Evolutionary conservation across 352 stramenopile genomes (phyloP), one percentile per base, ranked within the genome.

Genomic region (Peronosclerospora sorghi): DNA sequence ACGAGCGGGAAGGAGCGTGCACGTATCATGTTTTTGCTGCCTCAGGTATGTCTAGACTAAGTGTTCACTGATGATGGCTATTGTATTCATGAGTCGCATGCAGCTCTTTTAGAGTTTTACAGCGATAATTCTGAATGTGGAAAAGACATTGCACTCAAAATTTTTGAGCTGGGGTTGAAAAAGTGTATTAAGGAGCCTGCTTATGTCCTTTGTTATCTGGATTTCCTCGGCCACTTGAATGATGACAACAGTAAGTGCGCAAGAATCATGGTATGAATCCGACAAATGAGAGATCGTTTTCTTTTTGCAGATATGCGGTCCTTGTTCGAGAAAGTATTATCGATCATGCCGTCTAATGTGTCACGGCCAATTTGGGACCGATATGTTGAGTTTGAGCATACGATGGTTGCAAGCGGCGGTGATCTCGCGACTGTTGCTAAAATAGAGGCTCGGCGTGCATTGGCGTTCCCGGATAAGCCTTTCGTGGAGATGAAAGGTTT

Each of bases 341-440:
- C 77, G 0, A 75, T 94, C 8, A 90, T 94, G 76, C 67, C 78
- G 1, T 61, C 77, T 1, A 78, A 91, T 14, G 64, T 81, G 23
- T 85, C 78, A 14, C 78, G 79, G 32, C 76, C 76, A 20, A 86
- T 94, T 24, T 94, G 81, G 81, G 73, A 91, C 34, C 74, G 76
- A 23, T 94, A 91, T 35, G 76, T 94, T 21, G 60, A 80, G 17
- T 94, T 91, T 38, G 81, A 94, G 56, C 78, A 87, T 56, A 87
- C 69, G 18, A 88, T 91, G 74, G 81, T 85, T 14, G 59, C 76
- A 38, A 90, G 83, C 27, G 81, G 81, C 29, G 81, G 81, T 4
- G 79, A 94, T 51, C 60, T 94, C 32, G 73, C 73, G 21, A 87
- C 78, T 8, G 71, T 94, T 2, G 73, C 80, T 12, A 89, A 90